These are phyloP conservation scores for Fusarium robinianum DNA, from an alignment of 2,329 filamentous ascomycete genomes.

Conservation along the genomic window DNA sequence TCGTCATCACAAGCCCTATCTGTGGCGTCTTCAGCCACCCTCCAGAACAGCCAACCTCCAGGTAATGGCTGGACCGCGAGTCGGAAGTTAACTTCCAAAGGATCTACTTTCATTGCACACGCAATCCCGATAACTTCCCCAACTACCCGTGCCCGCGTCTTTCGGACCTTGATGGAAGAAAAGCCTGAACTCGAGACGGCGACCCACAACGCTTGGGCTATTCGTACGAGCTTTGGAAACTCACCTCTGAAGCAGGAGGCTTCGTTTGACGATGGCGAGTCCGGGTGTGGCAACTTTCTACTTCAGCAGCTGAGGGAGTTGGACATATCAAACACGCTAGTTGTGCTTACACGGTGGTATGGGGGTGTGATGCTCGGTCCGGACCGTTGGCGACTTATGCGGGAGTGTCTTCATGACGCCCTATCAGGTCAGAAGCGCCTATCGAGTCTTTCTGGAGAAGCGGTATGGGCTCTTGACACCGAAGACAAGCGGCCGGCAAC, in stretches of 20 bases:
- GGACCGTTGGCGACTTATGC: constrained; percentile 67
- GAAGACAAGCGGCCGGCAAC: constrained; percentile 52
- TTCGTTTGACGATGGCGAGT: constrained; percentile 65
- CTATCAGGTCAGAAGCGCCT: constrained; percentile 54
- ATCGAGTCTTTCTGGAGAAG: constrained; percentile 50
- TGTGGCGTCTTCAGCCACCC: constrained; percentile 19
- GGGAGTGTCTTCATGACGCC: constrained; percentile 58
- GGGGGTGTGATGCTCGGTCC: constrained; percentile 65
- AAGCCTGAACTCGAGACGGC: constrained; percentile 58
- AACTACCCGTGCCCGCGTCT: constrained; percentile 49
- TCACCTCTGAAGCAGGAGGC: constrained; percentile 52
- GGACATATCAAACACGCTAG: constrained; percentile 55
- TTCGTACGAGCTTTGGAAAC: constrained; percentile 42
- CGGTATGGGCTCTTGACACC: constrained; percentile 64
- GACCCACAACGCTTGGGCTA: constrained; percentile 62
- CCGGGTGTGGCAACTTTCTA: constrained; percentile 61
- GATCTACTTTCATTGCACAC: constrained; percentile 63
- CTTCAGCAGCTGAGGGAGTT: constrained; percentile 58
- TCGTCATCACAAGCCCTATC: constrained; percentile 19
- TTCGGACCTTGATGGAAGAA: constrained; percentile 54
- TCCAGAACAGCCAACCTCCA: constrained; percentile 23
- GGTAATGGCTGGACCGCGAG: constrained; percentile 55
- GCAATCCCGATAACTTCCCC: constrained; percentile 44
- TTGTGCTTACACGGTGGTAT: constrained; percentile 66
- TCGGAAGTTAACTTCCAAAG: constrained; percentile 54